Evolutionary conservation across 225 moss, liverwort and hornwort species (phyloP).

Genomic region (Polytrichum commune): DNA sequence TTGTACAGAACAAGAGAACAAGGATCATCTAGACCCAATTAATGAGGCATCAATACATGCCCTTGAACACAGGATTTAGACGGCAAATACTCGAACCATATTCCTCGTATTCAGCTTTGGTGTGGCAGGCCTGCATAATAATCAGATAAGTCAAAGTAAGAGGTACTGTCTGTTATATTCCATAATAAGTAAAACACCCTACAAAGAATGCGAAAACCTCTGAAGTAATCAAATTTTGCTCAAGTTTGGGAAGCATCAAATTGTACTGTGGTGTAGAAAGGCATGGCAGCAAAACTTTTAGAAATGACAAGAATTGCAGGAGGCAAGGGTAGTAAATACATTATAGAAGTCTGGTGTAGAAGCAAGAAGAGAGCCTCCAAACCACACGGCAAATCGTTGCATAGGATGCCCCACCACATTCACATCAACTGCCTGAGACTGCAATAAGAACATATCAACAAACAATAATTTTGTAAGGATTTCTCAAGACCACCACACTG

Average conservation of each 20-base stretch:
- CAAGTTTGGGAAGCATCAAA: not conserved
- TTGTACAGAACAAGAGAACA: not conserved
- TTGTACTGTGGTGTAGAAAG: not conserved
- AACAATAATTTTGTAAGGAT: not conserved
- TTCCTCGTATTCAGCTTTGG: constrained; percentile 82
- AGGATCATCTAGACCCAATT: not conserved
- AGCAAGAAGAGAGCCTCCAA: constrained; percentile 74
- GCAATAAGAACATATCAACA: not conserved
- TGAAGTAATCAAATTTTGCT: too few relatives aligned
- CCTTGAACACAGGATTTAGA: constrained; percentile 80
- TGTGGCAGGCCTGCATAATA: constrained; percentile 73
- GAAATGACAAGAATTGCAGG: not conserved
- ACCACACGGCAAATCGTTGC: constrained; percentile 75
- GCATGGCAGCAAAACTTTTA: not conserved
- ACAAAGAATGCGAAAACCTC: not conserved
- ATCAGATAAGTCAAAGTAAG: not conserved
- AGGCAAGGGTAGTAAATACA: constrained; percentile 22
- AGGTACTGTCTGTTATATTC: not conserved
- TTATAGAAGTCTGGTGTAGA: constrained; percentile 90
- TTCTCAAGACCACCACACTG: not conserved
- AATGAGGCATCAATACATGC: constrained; percentile 49
- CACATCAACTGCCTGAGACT: constrained; percentile 88
- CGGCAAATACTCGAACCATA: constrained; percentile 95
- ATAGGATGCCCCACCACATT: constrained; percentile 73
- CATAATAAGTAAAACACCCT: not conserved